phyloP scores from a whole-genome alignment of 2,329 filamentous ascomycete genomes.

The Cercospora nicotianae region DNA sequence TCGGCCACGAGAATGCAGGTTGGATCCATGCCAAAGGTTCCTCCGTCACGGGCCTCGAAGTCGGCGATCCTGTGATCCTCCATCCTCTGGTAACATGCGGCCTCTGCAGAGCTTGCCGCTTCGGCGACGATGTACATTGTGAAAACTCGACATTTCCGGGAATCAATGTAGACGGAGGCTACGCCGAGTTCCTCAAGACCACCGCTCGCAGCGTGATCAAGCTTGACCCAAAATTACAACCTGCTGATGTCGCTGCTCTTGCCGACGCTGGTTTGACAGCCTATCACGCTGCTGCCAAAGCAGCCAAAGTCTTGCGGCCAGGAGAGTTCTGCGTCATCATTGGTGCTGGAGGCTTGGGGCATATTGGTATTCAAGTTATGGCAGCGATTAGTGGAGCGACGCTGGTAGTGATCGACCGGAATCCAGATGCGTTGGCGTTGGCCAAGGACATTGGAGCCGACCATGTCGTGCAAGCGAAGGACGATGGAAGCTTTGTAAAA shows the following conservation, averaged over 20 bases:
- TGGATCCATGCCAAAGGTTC: slow-evolving; percentile 30
- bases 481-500: slow-evolving; percentile 29
- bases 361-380: slow-evolving; percentile 30
- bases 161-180: slow-evolving; percentile 32
- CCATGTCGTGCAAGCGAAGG: slow-evolving; percentile 24
- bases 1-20: slow-evolving; percentile 33
- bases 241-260: slow-evolving; percentile 31
- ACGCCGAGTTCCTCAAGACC: slow-evolving; percentile 32
- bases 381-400: slow-evolving; percentile 31
- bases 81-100: slow-evolving; percentile 33
- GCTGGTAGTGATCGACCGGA: slow-evolving; percentile 31
- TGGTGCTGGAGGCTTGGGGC: slow-evolving; percentile 29
- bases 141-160: slow-evolving; percentile 29
- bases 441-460: slow-evolving; percentile 33
- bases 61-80: slow-evolving; percentile 31
- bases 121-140: slow-evolving; percentile 33
- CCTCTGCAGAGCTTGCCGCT: slow-evolving; percentile 31
- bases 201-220: slow-evolving; percentile 33
- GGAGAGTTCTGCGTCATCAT: slow-evolving; percentile 31
- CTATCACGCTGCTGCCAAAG: slow-evolving; percentile 31
- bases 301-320: slow-evolving; percentile 28
- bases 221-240: slow-evolving; percentile 30
- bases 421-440: slow-evolving; percentile 28
- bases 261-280: slow-evolving; percentile 33
- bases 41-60: slow-evolving; percentile 24